A percentile compares a stretch with the other conserved stretches of the same genome.
phyloP scores from a whole-genome alignment of 2,329 filamentous ascomycete genomes.

The Penicillium sp. region DNA sequence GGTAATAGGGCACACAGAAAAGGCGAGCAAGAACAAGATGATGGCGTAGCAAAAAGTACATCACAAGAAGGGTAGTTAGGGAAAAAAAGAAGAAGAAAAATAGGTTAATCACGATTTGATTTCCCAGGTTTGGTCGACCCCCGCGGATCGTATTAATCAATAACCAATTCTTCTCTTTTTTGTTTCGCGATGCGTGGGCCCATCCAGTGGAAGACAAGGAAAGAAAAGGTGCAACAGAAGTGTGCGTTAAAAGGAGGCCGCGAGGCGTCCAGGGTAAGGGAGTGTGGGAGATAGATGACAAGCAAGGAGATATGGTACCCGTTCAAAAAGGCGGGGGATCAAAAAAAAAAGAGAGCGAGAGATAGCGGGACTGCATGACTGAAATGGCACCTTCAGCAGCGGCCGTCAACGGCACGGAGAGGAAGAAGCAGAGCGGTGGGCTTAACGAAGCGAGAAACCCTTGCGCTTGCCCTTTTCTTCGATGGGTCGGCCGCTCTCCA shows the following conservation, averaged over 20 bases:
- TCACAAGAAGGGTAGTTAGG: slow-evolving; percentile 31
- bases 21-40: slow-evolving; percentile 29
- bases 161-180: slow-evolving; percentile 21
- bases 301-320: slow-evolving; percentile 21
- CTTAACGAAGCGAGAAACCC: slow-evolving; percentile 97
- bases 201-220: slow-evolving; percentile 28
- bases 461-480: slow-evolving; percentile 99
- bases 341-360: slow-evolving; percentile 20
- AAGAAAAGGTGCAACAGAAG: slow-evolving; percentile 10
- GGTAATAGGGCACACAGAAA: slow-evolving; percentile 35
- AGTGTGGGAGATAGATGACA: slow-evolving; percentile 23
- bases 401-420: slow-evolving; percentile 26
- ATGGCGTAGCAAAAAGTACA: slow-evolving; percentile 33
- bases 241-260: slow-evolving; percentile 20
- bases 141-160: slow-evolving; percentile 27
- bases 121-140: slow-evolving; percentile 17
- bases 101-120: slow-evolving; percentile 1
- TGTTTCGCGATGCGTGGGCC: slow-evolving; percentile 29
- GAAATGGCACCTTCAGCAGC: slow-evolving; percentile 7
- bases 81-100: background rate
- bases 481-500: slow-evolving; percentile 93
- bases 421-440: slow-evolving; percentile 6
- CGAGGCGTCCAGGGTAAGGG: slow-evolving; percentile 17
- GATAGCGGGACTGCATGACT: slow-evolving; percentile 20
- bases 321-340: background rate